Conservation (phyloP, 805 yeast genomes). For the Lachancea dasiensis region DNA sequence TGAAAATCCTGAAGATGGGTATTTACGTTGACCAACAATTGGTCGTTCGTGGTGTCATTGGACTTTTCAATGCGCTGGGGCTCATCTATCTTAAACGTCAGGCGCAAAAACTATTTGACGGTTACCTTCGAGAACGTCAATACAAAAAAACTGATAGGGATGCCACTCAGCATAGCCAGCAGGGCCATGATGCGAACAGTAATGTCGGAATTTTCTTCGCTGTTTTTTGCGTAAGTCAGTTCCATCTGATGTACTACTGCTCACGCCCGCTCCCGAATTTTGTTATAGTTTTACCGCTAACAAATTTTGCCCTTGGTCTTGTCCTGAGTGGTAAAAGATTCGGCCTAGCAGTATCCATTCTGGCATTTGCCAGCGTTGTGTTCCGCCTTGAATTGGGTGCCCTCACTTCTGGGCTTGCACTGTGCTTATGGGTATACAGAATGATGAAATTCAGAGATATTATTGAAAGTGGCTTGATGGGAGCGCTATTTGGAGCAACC, state of each 20-base stretch:
- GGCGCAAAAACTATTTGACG: constrained; percentile 24
- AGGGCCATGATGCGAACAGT: too few species aligned
- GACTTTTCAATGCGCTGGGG: constrained; percentile 51
- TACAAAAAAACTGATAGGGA: constrained; percentile 14
- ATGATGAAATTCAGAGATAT: constrained; percentile 40
- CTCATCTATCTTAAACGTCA: constrained; percentile 46
- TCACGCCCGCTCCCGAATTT: constrained; percentile 86
- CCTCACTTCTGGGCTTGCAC: constrained; percentile 44
- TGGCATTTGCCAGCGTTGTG: constrained; percentile 58
- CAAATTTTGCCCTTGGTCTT: constrained; percentile 48
- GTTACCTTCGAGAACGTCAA: constrained; percentile 6
- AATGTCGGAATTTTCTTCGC: constrained; percentile 46
- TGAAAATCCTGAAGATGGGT: background rate
- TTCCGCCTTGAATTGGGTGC: constrained; percentile 69
- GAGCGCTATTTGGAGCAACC: constrained; percentile 46
- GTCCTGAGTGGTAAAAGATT: constrained; percentile 43
- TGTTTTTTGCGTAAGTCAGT: constrained; percentile 57
- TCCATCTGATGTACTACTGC: constrained; percentile 75
- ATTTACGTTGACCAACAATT: too few species aligned
- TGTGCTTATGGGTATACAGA: constrained; percentile 41
- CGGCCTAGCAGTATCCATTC: constrained; percentile 43
- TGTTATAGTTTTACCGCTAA: constrained; percentile 66
- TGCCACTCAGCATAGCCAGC: constrained; percentile 10
- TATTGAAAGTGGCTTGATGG: constrained; percentile 39
- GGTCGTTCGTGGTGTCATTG: constrained; percentile 54